Evolutionary conservation across 2,329 filamentous ascomycete species (phyloP), one percentile per base, ranked within the genome.

Genomic region (Diaporthe sp.): DNA sequence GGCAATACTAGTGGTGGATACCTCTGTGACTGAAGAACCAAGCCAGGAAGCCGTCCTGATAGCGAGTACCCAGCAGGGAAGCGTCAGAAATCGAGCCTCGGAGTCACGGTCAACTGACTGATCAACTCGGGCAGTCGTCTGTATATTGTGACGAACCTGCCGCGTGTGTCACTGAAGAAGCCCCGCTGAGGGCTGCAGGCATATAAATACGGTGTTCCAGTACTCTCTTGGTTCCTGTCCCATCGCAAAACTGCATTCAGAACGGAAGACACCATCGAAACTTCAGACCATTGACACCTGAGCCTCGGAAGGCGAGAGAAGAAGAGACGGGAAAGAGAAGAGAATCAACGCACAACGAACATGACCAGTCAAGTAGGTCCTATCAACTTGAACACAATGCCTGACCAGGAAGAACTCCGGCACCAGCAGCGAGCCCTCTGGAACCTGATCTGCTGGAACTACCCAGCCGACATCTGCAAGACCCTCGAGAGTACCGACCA

Each of bases 401-500:
- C 70, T 42, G 33, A 45, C 17, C 57, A 42, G n/a, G 42, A 35
- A 33, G 57, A 72, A n/a, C 55, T 72, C 7, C n/a, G 17, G 13
- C 45, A 25, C 22, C 40, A 60, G n/a, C 74, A 75, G 64, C 71
- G 74, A 13, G 12, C 17, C 2, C 71, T 75, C 30, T 75, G 74
- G 74, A 30, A 60, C 10, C 15, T 75, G 2, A 42, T 75, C 40
- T 57, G 47, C 33, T 66, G 71, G 57, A 64, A 75, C 42, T 75
- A 52, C 52, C 66, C 74, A 33, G 71, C 55, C 50, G 52, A 68
- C 25, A 71, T 74, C 64, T 60, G 58, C 74, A 74, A 66, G 42
- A 58, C 38, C 13, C 71, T 75, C 2, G 42, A 52, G 55, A 28
- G 25, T 1, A 67, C 66, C 15, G 28, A 33, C 2, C 22, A 74